Evolutionary conservation across 2,329 filamentous ascomycete genomes (phyloP).

Genomic region (Whalleya microplaca): DNA sequence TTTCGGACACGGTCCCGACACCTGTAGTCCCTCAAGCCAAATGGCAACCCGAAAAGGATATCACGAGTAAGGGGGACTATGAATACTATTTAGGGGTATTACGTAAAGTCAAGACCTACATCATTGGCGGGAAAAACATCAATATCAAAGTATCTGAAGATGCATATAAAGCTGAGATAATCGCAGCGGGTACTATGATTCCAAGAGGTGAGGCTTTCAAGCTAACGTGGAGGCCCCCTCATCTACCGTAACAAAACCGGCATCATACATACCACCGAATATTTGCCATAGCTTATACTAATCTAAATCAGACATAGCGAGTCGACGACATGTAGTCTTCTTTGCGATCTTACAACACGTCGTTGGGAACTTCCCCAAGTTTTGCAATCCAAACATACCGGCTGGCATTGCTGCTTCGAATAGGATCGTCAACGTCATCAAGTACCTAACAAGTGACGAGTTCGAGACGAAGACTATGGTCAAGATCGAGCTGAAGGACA

Average conservation of each 20-base stretch:
- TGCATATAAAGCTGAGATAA: neutral
- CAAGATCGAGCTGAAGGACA: neutral
- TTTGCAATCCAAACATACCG: neutral
- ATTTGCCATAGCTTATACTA: neutral
- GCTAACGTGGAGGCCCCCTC: neutral
- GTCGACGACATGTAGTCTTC: neutral
- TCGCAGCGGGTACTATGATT: neutral
- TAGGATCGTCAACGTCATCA: neutral
- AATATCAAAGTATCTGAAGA: neutral
- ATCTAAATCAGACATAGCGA: neutral
- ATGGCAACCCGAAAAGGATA: neutral
- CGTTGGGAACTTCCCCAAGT: neutral
- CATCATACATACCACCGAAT: neutral
- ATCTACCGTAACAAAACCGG: neutral
- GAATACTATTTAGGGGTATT: neutral
- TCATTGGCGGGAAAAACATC: neutral
- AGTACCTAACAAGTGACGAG: neutral
- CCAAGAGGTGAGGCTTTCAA: neutral
- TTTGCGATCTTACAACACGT: neutral
- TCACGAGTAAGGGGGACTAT: neutral
- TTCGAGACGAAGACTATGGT: neutral
- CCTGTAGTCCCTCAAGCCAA: neutral
- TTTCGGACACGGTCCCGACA: neutral
- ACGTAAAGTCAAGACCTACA: neutral
- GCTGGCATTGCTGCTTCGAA: neutral